Conservation (phyloP, 2,329 filamentous ascomycete genomes). For the Dactylonectria macrodidyma region DNA sequence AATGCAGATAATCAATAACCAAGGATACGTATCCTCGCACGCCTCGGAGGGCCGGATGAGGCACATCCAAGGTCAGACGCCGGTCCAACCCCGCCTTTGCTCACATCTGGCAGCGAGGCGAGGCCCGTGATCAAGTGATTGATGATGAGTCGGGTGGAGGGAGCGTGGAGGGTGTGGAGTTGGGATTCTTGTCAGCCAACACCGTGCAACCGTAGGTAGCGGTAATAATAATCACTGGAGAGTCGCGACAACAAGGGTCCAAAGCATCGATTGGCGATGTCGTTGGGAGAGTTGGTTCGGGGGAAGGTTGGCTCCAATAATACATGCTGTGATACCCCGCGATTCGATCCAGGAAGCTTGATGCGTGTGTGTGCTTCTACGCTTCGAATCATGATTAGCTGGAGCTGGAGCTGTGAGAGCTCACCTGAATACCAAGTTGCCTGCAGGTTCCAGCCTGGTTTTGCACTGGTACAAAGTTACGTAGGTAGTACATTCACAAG, state of each 20-base stretch:
- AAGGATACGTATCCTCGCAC: conserved; percentile 17
- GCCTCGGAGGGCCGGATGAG: conserved; percentile 5
- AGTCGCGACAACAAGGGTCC: neutral
- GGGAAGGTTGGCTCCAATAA: neutral
- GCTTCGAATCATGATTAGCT: conserved; percentile 16
- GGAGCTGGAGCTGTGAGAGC: neutral
- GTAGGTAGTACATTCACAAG: neutral
- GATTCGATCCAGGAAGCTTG: neutral
- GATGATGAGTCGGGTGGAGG: neutral
- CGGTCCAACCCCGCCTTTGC: conserved; percentile 4
- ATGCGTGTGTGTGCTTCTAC: neutral
- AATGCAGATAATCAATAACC: conserved; percentile 10
- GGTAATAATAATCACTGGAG: neutral
- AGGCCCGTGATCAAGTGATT: conserved; percentile 18
- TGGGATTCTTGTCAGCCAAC: neutral
- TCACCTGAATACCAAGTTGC: neutral
- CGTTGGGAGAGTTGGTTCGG: neutral
- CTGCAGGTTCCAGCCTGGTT: neutral
- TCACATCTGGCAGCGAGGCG: neutral
- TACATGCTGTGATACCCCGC: conserved; percentile 2
- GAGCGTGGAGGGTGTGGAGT: conserved; percentile 4
- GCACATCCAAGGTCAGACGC: conserved; percentile 16
- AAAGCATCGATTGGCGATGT: neutral
- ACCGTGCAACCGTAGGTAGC: neutral
- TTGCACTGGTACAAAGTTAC: neutral